A percentile compares a stretch with the other conserved stretches of the same genome.
phyloP scores from a whole-genome alignment of 2,329 filamentous ascomycete species.

The Sporothrix humicola region DNA sequence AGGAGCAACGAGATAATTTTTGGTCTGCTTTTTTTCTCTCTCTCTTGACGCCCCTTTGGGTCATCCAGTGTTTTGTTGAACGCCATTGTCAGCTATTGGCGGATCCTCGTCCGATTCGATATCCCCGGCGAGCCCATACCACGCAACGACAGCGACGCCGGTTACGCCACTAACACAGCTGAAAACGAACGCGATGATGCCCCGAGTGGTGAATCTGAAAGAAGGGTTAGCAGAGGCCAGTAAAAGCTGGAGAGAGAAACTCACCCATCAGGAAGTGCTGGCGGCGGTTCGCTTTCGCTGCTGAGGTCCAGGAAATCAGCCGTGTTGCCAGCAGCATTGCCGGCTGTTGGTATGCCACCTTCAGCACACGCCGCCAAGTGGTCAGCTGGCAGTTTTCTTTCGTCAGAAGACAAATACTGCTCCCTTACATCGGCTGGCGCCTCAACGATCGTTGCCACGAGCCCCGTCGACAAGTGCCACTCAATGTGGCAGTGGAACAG shows the following conservation, averaged over 20 bases:
- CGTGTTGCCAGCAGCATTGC: conserved; percentile 42
- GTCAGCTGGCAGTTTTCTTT: conserved; percentile 58
- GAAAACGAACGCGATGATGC: background rate
- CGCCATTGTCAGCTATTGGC: background rate
- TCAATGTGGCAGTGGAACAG: conserved; percentile 61
- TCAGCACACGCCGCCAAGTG: conserved; percentile 62
- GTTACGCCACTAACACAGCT: conserved; percentile 7
- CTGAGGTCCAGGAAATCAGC: conserved; percentile 39
- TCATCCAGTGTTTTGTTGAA: background rate
- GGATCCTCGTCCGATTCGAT: background rate
- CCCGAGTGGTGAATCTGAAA: background rate
- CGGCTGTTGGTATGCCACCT: conserved; percentile 33
- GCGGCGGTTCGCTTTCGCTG: conserved; percentile 38
- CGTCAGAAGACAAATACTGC: conserved; percentile 48
- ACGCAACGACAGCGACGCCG: conserved; percentile 21
- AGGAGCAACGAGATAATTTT: conserved; percentile 31
- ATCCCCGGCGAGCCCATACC: conserved; percentile 1
- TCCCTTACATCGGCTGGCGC: conserved; percentile 51
- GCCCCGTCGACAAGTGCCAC: conserved; percentile 59
- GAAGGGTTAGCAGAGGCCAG: background rate
- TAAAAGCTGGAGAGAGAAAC: too few relatives aligned
- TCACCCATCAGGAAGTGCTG: conserved; percentile 48
- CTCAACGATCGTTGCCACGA: conserved; percentile 50
- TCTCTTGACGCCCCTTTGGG: background rate
- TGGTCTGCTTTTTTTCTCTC: background rate